Percentiles rank a stretch among this genome's conserved stretches.
These are phyloP conservation scores for Multifurca ochricompacta DNA, from an alignment of 768 basidiomycete species.

Conservation along the genomic window DNA sequence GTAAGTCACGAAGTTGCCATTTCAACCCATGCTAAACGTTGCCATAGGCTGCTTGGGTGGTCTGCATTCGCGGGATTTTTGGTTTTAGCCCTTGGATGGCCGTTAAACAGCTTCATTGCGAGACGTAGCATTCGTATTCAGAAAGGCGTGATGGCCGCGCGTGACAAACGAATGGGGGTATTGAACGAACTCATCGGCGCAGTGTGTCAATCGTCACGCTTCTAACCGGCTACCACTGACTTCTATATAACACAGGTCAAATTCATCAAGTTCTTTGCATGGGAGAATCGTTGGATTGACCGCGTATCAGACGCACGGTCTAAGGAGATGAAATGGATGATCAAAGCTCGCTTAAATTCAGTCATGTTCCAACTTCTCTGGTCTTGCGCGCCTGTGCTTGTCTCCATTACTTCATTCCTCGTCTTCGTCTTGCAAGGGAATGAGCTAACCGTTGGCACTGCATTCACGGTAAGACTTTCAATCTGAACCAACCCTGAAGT, in stretches of 20 bases:
- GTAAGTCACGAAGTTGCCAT: constrained; percentile 29
- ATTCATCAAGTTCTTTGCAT: constrained; percentile 81
- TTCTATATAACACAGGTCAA: constrained; percentile 37
- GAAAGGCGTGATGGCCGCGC: constrained; percentile 49
- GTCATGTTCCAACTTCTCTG: constrained; percentile 67
- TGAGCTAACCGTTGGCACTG: constrained; percentile 66
- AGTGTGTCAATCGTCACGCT: constrained; percentile 29
- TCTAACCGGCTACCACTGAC: background rate
- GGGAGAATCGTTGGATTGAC: constrained; percentile 70
- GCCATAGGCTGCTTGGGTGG: constrained; percentile 47
- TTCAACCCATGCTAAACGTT: background rate
- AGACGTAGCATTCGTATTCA: constrained; percentile 52
- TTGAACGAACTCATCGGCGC: constrained; percentile 71
- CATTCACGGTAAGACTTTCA: constrained; percentile 63
- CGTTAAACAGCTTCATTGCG: constrained; percentile 61
- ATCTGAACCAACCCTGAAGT: background rate
- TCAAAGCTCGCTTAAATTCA: constrained; percentile 69
- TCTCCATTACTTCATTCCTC: constrained; percentile 76
- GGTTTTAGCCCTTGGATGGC: constrained; percentile 59
- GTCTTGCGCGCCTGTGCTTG: constrained; percentile 67
- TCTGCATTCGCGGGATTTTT: constrained; percentile 72
- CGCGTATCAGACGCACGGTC: constrained; percentile 56
- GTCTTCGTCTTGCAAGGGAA: constrained; percentile 65
- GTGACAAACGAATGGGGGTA: constrained; percentile 72
- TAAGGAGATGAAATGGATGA: constrained; percentile 68